Percentiles rank a stretch among this genome's conserved stretches.
These are phyloP conservation scores for Quercus lobata DNA, from an alignment of 331 rosid genomes.

Conservation along the genomic window DNA sequence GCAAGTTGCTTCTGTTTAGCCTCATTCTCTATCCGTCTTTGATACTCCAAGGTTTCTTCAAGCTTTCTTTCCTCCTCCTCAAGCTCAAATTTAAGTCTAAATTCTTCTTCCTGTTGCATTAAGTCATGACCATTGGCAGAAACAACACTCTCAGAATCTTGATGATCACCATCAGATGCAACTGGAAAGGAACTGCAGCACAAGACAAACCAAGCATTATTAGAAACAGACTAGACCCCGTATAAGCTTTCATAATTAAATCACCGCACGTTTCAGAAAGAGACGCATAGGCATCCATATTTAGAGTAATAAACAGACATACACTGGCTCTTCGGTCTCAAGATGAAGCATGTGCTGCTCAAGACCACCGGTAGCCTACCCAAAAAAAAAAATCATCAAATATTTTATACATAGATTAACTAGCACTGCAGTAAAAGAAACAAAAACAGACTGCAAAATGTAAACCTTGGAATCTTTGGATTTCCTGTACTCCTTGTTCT, in stretches of 20 bases:
- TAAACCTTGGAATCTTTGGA: slow-evolving; percentile 78
- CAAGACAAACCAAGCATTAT: slow-evolving; percentile 22
- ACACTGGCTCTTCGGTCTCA: slow-evolving; percentile 44
- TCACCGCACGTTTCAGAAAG: background rate
- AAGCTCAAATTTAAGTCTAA: slow-evolving; percentile 69
- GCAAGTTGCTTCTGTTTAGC: slow-evolving; percentile 96
- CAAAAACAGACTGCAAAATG: slow-evolving; percentile 22
- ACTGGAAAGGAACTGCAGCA: slow-evolving; percentile 60
- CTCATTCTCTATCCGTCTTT: slow-evolving; percentile 85
- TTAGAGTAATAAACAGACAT: slow-evolving; percentile 24
- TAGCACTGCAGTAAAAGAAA: slow-evolving; percentile 9
- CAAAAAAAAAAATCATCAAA: slow-evolving; percentile 16
- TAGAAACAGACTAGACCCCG: slow-evolving; percentile 12
- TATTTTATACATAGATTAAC: slow-evolving; percentile 7
- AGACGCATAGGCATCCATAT: background rate
- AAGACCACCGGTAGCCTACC: slow-evolving; percentile 48
- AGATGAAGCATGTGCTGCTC: slow-evolving; percentile 38
- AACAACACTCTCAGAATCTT: slow-evolving; percentile 45
- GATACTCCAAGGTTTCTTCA: slow-evolving; percentile 92
- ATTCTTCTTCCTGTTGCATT: slow-evolving; percentile 73
- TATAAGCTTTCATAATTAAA: background rate
- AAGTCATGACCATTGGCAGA: slow-evolving; percentile 47
- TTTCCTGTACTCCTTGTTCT: slow-evolving; percentile 74
- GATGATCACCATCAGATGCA: slow-evolving; percentile 45
- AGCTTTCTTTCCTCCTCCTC: slow-evolving; percentile 94